These are phyloP conservation scores for Magnaporthiopsis rhizophila DNA, from an alignment of 2,329 filamentous ascomycete species.

Conservation along the genomic window DNA sequence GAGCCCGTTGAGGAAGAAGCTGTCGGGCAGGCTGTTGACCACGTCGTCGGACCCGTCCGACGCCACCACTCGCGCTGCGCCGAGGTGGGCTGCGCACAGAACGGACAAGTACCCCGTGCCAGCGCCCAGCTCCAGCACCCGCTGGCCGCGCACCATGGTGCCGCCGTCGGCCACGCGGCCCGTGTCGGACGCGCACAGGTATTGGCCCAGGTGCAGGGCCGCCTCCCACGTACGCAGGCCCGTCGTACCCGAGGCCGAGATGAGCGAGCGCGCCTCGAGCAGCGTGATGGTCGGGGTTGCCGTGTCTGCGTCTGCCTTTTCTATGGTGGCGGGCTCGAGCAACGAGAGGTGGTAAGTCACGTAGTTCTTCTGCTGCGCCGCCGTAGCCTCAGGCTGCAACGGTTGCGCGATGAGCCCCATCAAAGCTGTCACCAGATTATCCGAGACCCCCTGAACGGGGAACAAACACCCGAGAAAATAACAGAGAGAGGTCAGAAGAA, in stretches of 20 bases:
- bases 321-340: conserved; percentile 14
- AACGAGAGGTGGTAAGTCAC: conserved; percentile 59
- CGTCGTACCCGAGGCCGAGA: conserved; percentile 65
- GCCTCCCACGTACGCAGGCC: conserved; percentile 78
- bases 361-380: conserved; percentile 64
- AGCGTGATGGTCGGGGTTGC: conserved; percentile 43
- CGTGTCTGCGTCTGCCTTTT: neutral
- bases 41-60: conserved; percentile 71
- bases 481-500: conserved; percentile 5
- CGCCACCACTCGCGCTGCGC: conserved; percentile 50
- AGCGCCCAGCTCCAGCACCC: conserved; percentile 64
- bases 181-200: conserved; percentile 42
- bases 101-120: conserved; percentile 72
- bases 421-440: conserved; percentile 66
- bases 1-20: conserved; percentile 60
- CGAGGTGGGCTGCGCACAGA: conserved; percentile 61
- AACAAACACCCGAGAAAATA: conserved; percentile 6
- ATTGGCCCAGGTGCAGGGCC: conserved; percentile 63
- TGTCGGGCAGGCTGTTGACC: conserved; percentile 58
- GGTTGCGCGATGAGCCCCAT: conserved; percentile 56
- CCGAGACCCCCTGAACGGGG: conserved; percentile 64
- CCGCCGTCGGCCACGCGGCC: neutral
- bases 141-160: conserved; percentile 40
- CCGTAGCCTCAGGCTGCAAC: conserved; percentile 53
- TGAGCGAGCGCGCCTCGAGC: conserved; percentile 59